Evolutionary conservation across 257 asterid genomes (phyloP).

Genomic region (Galeopsis tetrahit): DNA sequence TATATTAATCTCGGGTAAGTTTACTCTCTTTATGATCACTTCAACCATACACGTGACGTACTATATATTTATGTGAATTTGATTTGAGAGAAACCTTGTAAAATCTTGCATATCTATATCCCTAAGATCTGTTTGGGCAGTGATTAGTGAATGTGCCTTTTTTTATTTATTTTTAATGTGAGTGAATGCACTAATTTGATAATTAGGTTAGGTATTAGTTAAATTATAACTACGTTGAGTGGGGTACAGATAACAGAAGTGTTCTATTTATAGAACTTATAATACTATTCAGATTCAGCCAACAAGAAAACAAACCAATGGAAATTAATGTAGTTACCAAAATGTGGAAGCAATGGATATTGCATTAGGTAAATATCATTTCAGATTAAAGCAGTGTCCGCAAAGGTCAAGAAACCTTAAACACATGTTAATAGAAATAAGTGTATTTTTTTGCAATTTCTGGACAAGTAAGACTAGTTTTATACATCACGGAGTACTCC

Average conservation of each 20-base stretch:
- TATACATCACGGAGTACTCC: too few species aligned
- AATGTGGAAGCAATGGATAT: neutral
- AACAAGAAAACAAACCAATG: slow-evolving; percentile 6
- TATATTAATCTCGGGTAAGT: too few species aligned
- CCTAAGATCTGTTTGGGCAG: neutral
- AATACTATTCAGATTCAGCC: slow-evolving; percentile 3
- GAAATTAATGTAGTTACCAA: neutral
- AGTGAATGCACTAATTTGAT: neutral
- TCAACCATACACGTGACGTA: neutral
- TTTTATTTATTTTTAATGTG: neutral
- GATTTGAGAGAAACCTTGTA: neutral
- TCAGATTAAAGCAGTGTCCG: neutral
- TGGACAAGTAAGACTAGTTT: too few species aligned
- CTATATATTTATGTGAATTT: neutral
- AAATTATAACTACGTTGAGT: neutral
- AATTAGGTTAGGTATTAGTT: neutral
- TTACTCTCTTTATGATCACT: too few species aligned
- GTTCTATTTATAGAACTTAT: neutral
- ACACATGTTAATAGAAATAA: neutral
- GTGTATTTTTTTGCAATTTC: neutral
- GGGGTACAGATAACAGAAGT: slow-evolving; percentile 12
- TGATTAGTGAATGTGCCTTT: neutral
- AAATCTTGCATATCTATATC: slow-evolving; percentile 1
- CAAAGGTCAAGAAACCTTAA: neutral
- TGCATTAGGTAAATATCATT: neutral